These are phyloP conservation scores for Fonsecaea erecta DNA, from an alignment of 2,329 filamentous ascomycete species.

Conservation along the genomic window DNA sequence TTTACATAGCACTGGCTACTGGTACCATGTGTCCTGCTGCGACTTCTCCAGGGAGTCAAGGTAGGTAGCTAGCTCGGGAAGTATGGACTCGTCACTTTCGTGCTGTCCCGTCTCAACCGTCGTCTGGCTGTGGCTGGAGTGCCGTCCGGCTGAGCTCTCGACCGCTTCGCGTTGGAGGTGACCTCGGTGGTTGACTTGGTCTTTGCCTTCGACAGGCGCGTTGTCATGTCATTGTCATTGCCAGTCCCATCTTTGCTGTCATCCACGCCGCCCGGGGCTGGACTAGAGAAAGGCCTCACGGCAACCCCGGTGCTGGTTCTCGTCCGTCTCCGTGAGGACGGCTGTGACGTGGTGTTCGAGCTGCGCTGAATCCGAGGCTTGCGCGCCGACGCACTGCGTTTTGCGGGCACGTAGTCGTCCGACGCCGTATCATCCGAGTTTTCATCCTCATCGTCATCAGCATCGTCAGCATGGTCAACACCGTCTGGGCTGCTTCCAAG, in stretches of 20 bases:
- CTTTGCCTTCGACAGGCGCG: background rate
- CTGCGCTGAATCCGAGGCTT: background rate
- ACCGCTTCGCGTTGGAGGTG: background rate
- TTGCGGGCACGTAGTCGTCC: conserved; percentile 19
- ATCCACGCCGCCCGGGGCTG: background rate
- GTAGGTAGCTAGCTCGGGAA: background rate
- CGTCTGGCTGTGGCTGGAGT: background rate
- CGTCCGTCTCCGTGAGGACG: background rate
- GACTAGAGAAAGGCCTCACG: background rate
- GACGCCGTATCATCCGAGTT: background rate
- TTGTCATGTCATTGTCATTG: background rate
- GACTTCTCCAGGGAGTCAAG: too few species aligned
- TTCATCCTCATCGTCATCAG: conserved; percentile 1
- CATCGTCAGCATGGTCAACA: conserved; percentile 8
- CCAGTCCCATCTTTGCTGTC: background rate
- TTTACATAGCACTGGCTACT: too few species aligned
- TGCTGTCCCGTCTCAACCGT: background rate
- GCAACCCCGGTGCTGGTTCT: background rate
- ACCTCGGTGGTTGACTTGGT: background rate
- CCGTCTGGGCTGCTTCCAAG: background rate
- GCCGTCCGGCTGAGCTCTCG: background rate
- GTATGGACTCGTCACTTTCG: background rate
- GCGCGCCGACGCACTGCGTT: background rate
- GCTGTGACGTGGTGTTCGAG: background rate
- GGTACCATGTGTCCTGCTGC: too few species aligned